Conservation (phyloP, 495 filamentous ascomycete species). For the Penicillium dipodomyicola region DNA sequence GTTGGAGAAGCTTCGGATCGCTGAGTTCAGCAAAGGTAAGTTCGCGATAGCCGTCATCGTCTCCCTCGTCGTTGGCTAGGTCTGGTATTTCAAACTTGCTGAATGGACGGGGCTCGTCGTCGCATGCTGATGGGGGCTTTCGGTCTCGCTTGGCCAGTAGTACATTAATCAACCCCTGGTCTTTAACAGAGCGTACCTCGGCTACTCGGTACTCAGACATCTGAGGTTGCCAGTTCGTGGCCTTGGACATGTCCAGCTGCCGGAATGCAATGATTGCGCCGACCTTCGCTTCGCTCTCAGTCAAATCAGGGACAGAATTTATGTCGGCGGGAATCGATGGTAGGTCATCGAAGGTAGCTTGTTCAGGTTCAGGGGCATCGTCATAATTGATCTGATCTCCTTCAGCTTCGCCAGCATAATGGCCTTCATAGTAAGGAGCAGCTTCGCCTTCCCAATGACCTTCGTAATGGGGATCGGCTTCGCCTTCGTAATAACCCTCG, state of each 20-base stretch:
- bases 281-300: conserved; percentile 48
- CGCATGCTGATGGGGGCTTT: conserved; percentile 44
- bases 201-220: conserved; percentile 67
- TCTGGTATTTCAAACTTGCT: conserved; percentile 67
- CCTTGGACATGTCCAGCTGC: conserved; percentile 67
- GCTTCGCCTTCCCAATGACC: conserved; percentile 22
- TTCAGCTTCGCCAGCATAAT: conserved; percentile 23
- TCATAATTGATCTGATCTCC: conserved; percentile 54
- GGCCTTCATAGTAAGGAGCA: conserved; percentile 7
- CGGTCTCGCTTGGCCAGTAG: conserved; percentile 70
- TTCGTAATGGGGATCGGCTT: conserved; percentile 18
- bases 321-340: conserved; percentile 66
- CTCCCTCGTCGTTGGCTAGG: conserved; percentile 50
- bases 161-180: conserved; percentile 52
- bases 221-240: conserved; percentile 74
- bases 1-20: conserved; percentile 59
- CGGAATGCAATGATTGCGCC: conserved; percentile 81
- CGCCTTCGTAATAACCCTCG: conserved; percentile 36
- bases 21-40: conserved; percentile 56
- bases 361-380: conserved; percentile 33
- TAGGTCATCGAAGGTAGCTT: conserved; percentile 50
- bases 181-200: conserved; percentile 53
- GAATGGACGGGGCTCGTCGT: conserved; percentile 55
- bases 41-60: conserved; percentile 53
- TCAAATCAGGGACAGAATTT: conserved; percentile 52